Conservation (phyloP, 805 yeast genomes). For the Alloascoidea africana region DNA sequence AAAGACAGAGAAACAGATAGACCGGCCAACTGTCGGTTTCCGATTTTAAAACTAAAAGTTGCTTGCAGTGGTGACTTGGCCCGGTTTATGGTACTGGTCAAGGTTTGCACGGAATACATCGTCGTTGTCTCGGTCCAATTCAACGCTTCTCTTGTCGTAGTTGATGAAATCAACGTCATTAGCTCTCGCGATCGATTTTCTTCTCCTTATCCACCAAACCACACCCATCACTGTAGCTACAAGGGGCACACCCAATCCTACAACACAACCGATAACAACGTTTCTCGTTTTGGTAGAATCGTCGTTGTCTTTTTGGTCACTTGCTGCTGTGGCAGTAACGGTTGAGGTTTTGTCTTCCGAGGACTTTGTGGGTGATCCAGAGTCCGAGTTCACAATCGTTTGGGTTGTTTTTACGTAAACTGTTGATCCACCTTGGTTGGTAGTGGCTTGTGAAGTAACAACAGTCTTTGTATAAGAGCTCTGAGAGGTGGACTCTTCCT, state of each 20-base stretch:
- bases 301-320: not conserved
- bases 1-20: too few relatives aligned
- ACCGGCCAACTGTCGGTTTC: too few relatives aligned
- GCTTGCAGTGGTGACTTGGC: conserved; percentile 15
- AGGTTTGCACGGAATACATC: conserved; percentile 20
- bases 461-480: too few relatives aligned
- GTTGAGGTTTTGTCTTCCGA: not conserved
- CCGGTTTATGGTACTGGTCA: conserved; percentile 19
- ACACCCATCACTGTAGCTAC: conserved; percentile 20
- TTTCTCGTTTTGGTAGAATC: conserved; percentile 32
- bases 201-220: conserved; percentile 9
- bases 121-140: conserved; percentile 12
- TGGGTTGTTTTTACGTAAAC: not conserved
- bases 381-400: not conserved
- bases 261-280: conserved; percentile 52
- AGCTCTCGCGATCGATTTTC: conserved; percentile 7
- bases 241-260: conserved; percentile 61
- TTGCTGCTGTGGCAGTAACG: not conserved
- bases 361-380: not conserved
- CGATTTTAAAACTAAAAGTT: too few relatives aligned
- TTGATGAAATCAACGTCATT: conserved; percentile 10
- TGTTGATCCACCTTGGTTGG: not conserved
- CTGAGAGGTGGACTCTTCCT: too few relatives aligned
- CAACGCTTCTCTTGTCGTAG: conserved; percentile 1
- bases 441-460: too few relatives aligned